Percentiles rank a stretch among this genome's conserved stretches.
Conservation (phyloP, 305 asterid genomes). For the Solanum hybrid region DNA sequence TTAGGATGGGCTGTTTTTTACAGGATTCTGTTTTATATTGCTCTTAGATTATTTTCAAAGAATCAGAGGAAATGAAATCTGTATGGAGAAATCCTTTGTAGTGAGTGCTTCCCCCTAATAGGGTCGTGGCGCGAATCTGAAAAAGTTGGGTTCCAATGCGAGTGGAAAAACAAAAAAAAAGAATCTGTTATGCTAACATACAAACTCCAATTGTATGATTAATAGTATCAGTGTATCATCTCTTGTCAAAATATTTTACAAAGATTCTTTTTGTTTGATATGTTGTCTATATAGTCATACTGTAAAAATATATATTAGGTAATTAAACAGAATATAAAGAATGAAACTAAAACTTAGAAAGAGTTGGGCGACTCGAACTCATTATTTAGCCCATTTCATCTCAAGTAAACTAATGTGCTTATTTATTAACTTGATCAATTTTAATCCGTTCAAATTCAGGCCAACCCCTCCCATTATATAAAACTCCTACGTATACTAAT, state of each 20-base stretch:
- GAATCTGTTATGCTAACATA: no score
- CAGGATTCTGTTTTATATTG: conserved; percentile 50
- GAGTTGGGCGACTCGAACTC: background rate
- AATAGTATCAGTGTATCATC: background rate
- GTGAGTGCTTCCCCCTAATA: background rate
- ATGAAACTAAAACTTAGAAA: background rate
- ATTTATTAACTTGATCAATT: background rate
- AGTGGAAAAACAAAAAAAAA: no score
- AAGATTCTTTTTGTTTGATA: background rate
- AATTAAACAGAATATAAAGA: background rate
- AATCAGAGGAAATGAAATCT: conserved; percentile 47
- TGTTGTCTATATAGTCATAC: background rate
- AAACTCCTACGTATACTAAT: background rate
- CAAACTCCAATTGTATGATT: background rate
- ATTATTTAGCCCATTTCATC: background rate
- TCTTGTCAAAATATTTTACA: background rate
- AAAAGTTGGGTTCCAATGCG: no score
- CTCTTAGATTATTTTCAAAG: conserved; percentile 69
- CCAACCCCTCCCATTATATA: background rate
- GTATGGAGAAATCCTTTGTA: background rate
- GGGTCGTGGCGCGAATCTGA: background rate
- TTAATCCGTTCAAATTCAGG: background rate
- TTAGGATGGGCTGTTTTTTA: conserved; percentile 70
- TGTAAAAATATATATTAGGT: no score
- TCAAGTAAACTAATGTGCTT: background rate